Evolutionary conservation across 2,329 filamentous ascomycete genomes (phyloP), one percentile per base, ranked within the genome.

Genomic region (Talaromyces atroroseus): DNA sequence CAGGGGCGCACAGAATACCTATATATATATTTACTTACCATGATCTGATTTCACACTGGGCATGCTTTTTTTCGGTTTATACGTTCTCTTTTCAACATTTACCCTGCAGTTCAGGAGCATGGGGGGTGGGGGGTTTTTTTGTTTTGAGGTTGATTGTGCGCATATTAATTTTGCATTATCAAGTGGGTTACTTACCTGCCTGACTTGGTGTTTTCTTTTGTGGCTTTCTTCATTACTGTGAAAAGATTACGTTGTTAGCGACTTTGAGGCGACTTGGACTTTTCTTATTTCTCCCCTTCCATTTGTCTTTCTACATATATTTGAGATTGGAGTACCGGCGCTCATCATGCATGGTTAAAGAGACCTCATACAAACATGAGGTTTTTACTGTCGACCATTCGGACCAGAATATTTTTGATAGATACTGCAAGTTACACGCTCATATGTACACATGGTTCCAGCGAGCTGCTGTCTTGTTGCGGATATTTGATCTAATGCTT

Each of bases 1-100:
- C 23, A 51, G 54, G 21, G 38, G 29, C 21, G 36, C 47, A 34
- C 36, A 23, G n/a, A 24, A 45, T 51, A 44, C 36, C 26, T 51
- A 56, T 38, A 53, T 53, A 38, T 53, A 45, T 47, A n/a, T n/a
- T n/a, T n/a, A n/a, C n/a, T n/a, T n/a, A 45, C 42, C 46, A 32
- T 40, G 24, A 32, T 36, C 23, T 50, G 14, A 49, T 18, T 45
- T 11, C 46, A 21, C 7, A 46, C n/a, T 44, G 40, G 5, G 18
- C 18, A n/a, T 44, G 18, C 8, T 20, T 44, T 44, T 42, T 44
- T 44, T 5, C 10, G 4, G 26, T 18, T 23, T 10, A 44, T 44
- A 18, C 4, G 14, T 44, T 23, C 20, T 7, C 20, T 44, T 18
- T 23, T 44, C 18, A 21, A 2, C 5, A 11, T 20, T 42, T 21